These are phyloP conservation scores for Penicillium bialowiezense DNA, from an alignment of 495 filamentous ascomycete species.

Conservation along the genomic window DNA sequence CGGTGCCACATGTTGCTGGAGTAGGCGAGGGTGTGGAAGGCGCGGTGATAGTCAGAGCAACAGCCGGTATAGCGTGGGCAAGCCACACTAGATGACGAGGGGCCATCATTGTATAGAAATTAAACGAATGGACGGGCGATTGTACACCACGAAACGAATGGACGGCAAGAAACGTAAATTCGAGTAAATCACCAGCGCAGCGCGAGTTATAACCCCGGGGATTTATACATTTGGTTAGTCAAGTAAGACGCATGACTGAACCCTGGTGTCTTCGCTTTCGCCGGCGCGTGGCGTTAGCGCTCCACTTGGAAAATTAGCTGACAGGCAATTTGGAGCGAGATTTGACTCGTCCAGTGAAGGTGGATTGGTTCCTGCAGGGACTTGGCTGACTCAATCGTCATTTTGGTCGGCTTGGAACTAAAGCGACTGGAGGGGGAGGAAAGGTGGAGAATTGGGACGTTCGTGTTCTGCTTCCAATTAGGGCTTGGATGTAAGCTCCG, in stretches of 20 bases:
- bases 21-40: neutral
- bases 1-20: neutral
- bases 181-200: neutral
- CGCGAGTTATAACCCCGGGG: neutral
- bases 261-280: neutral
- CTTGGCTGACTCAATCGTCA: neutral
- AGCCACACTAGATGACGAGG: conserved; percentile 3
- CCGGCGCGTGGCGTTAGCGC: neutral
- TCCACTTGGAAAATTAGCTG: conserved; percentile 2
- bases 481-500: neutral
- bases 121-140: conserved; percentile 8
- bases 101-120: neutral
- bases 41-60: neutral
- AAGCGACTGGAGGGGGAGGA: neutral
- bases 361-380: conserved; percentile 2
- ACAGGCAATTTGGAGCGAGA: conserved; percentile 5
- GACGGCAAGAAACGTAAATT: neutral
- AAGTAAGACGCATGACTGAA: neutral
- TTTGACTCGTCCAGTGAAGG: neutral
- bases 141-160: neutral
- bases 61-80: conserved; percentile 1
- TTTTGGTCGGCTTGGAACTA: neutral
- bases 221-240: neutral
- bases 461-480: conserved; percentile 5
- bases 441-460: neutral